Evolutionary conservation across 176 grass and related monocot species (phyloP).

Genomic region (Zea mays): DNA sequence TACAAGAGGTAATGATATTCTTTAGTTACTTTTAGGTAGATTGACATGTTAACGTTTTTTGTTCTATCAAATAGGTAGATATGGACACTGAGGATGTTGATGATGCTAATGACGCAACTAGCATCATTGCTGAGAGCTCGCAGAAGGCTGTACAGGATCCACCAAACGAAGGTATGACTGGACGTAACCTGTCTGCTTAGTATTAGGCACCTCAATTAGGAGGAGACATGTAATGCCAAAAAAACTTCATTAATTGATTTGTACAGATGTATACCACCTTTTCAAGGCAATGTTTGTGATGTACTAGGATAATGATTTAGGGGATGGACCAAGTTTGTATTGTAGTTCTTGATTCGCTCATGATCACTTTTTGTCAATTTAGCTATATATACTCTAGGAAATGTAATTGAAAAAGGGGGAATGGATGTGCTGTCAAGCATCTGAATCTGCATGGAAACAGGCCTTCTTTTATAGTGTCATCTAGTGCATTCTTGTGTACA

Average conservation of each 20-base stretch:
- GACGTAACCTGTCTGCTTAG: conserved; percentile 10
- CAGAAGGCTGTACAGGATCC: conserved; percentile 40
- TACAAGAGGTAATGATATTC: conserved; percentile 79
- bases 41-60: conserved; percentile 10
- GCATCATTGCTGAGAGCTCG: conserved; percentile 36
- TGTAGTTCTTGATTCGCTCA: background rate
- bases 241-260: conserved; percentile 10
- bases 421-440: background rate
- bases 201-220: conserved; percentile 17
- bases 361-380: conserved; percentile 14
- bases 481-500: background rate
- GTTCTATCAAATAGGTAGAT: conserved; percentile 68
- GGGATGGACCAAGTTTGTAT: background rate
- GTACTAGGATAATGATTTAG: background rate
- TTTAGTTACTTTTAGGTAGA: conserved; percentile 23
- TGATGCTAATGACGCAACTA: conserved; percentile 38
- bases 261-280: background rate
- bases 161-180: conserved; percentile 46
- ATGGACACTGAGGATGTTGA: conserved; percentile 87
- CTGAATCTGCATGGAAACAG: background rate
- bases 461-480: background rate
- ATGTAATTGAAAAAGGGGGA: background rate
- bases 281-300: background rate
- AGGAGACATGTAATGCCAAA: conserved; percentile 20
- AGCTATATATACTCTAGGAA: background rate